Base-by-base conservation (phyloP, 306 rosid species). In the Morella rubra region DNA sequence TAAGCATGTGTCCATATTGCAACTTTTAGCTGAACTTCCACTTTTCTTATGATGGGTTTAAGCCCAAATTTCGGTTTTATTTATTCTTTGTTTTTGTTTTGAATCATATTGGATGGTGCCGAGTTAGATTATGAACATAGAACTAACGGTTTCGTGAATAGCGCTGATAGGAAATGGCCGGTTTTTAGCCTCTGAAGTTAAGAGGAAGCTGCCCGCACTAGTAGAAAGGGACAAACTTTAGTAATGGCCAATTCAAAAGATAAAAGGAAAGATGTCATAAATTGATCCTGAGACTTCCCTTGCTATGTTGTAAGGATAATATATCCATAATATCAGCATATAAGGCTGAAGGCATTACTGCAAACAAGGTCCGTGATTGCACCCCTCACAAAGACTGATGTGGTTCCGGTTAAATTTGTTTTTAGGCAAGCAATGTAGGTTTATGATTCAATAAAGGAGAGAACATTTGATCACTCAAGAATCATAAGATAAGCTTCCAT, bases 21-120 rank as follows among this genome's bases (percentile, higher is more conserved):
- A 20, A 11, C n/a, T 76, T 71, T 59, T 37, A 20, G 69, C 40
- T 40, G 32, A 71, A 56, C 78, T 66, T 42, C 9, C 46, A 41
- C 44, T 32, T 65, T 65, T 41, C 20, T 65, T 16, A 18, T 8
- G 3, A 65, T 37, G 70, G 47, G 47, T 65, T 65, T 13, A 41
- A 41, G 45, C 49, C 70, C 70, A 65, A 65, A 42, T 41, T 65
- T 64, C 5, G 4, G 8, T 32, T 55, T 14, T 53, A 54, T n/a
- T 14, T n/a, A 5, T 60, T 27, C 1, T 1, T 60, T 27, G 37
- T 60, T 60, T 22, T 60, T 27, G 18, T 4, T 64, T 64, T 65
- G 8, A 65, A 18, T 37, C 19, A n/a, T 8, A 10, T 16, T 41
- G 13, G 4, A 4, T 32, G 70, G 19, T 41, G 47, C 24, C 46